Evolutionary conservation across 176 grass and related monocot genomes (phyloP).

Genomic region (Triticum timopheevii): DNA sequence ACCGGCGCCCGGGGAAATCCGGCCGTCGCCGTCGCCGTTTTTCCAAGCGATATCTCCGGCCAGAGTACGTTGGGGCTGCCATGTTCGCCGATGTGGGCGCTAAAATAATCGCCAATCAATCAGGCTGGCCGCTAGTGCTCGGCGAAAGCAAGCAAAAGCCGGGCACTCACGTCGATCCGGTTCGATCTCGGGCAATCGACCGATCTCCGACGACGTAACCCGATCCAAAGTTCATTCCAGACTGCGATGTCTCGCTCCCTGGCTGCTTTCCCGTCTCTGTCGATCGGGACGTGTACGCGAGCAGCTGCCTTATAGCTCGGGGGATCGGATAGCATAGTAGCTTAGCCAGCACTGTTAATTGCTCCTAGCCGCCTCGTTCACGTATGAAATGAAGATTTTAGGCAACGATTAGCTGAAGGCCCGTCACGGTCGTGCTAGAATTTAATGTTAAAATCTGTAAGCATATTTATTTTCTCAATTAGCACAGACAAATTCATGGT

Average conservation of each 20-base stretch:
- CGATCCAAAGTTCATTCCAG: neutral
- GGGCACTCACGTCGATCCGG: neutral
- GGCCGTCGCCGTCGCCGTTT: neutral
- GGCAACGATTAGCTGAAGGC: too few species aligned
- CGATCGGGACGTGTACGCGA: neutral
- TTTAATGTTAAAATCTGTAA: neutral
- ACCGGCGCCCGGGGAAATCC: neutral
- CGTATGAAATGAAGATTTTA: too few species aligned
- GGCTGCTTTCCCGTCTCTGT: neutral
- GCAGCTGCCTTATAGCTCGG: neutral
- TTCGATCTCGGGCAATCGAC: neutral
- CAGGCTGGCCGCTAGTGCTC: constrained; percentile 34
- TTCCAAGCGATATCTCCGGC: neutral
- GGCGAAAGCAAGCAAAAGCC: constrained; percentile 6
- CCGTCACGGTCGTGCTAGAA: neutral
- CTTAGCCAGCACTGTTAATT: too few species aligned
- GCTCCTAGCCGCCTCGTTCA: too few species aligned
- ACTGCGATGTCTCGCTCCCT: neutral
- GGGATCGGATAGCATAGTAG: too few species aligned
- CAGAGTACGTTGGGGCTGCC: neutral
- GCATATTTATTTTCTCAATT: neutral
- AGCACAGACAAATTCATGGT: neutral
- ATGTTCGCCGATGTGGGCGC: neutral
- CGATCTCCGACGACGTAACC: constrained; percentile 7
- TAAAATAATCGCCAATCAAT: constrained; percentile 60